Base-by-base conservation (phyloP, 371 early-diverging fungal species). In the Gilbertella persicaria region DNA sequence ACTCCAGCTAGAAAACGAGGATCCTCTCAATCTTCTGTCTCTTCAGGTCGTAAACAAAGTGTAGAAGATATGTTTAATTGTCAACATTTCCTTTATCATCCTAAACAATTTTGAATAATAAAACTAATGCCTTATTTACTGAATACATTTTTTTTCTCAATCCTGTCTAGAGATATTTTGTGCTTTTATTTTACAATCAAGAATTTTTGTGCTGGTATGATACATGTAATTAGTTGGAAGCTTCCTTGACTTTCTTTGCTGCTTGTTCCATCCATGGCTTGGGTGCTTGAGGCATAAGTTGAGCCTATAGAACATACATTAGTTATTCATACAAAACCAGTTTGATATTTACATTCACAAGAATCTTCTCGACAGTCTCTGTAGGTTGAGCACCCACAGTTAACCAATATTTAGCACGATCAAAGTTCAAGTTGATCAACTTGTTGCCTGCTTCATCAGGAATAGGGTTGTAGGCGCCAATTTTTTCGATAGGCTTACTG, bases 341-440 rank as follows among this genome's bases (percentile, higher is more conserved):
- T 30, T 17, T n/a, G 2, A 33, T 40, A n/a, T 33, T 3, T 60
- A 95, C 97, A 83, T 93, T 95, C 55, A 90, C 88, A 19, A 98
- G 73, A 55, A 98, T 66, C 61, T 91, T 90, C 20, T 87, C 86
- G 9, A 95, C 98, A 12, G 89, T 76, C 26, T 91, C 92, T 13
- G 89, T 79, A 7, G 97, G 96, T 75, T 96, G 94, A 12, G 97
- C 99, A 25, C 98, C 98, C 12, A 90, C 93, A 12, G 90, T 87
- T 50, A 98, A 75, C 99, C 99, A 98, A 73, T 97, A 94, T 69
- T 96, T 95, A 60, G 90, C 88, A 42, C 97, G 86, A 46, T 90
- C 92, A 64, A 89, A 82, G 67, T 96, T 87, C 48, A 97, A 75
- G 28, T 87, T 85, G 55, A 97, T 73, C 53, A 90, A 84, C 71